A percentile compares a stretch with the other conserved stretches of the same genome.
phyloP scores from a whole-genome alignment of 805 yeast species.

The Monosporozyma yasuniensis region DNA sequence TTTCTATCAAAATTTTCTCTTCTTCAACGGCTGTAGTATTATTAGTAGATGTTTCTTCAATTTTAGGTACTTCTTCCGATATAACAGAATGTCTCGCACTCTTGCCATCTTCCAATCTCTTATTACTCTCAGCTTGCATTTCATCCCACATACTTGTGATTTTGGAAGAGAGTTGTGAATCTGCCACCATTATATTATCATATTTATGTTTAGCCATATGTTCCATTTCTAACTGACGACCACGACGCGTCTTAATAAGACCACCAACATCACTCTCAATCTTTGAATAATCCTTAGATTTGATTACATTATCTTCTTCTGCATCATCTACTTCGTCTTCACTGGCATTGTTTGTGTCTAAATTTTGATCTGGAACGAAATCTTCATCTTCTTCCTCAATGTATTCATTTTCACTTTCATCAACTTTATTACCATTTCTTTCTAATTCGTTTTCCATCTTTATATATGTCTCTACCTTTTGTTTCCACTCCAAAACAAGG shows the following conservation, averaged over 20 bases:
- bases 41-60: neutral
- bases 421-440: neutral
- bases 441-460: neutral
- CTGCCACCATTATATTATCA: slow-evolving; percentile 22
- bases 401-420: slow-evolving; percentile 23
- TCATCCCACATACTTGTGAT: slow-evolving; percentile 49
- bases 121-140: slow-evolving; percentile 33
- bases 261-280: slow-evolving; percentile 56
- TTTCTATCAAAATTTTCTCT: slow-evolving; percentile 58
- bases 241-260: slow-evolving; percentile 61
- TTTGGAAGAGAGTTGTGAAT: slow-evolving; percentile 30
- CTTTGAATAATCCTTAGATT: slow-evolving; percentile 35
- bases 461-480: neutral
- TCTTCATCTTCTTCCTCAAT: slow-evolving; percentile 34
- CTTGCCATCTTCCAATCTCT: slow-evolving; percentile 16
- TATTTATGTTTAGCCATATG: slow-evolving; percentile 22
- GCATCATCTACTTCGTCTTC: slow-evolving; percentile 28
- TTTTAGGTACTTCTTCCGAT: slow-evolving; percentile 9
- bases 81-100: slow-evolving; percentile 21
- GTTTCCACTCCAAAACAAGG: neutral
- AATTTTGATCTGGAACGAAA: slow-evolving; percentile 29
- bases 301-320: slow-evolving; percentile 23
- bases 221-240: slow-evolving; percentile 38
- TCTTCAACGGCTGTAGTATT: slow-evolving; percentile 18
- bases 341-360: slow-evolving; percentile 5